Evolutionary conservation across 2,329 filamentous ascomycete genomes (phyloP), one percentile per base, ranked within the genome.

Genomic region (Aspergillus texensis): DNA sequence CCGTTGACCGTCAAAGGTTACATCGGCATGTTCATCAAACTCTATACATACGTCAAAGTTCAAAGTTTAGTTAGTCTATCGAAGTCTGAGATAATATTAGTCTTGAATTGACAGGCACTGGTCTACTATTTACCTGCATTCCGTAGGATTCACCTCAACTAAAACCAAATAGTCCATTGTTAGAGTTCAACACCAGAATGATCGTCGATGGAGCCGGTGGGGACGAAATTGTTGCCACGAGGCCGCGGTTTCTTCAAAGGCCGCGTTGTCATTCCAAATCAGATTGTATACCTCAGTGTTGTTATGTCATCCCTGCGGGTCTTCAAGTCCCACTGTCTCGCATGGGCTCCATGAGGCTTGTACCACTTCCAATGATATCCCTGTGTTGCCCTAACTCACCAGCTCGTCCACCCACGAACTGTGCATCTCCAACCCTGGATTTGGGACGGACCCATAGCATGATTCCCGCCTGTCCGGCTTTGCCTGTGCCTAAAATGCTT

Each of bases 291-390:
- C 59, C 26, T 30, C 39, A 34, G 30, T n/a, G 16, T 55, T 28
- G 48, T 64, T 64, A 62, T 60, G 61, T 62, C 60, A 55, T 54
- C 52, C n/a, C 45, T 36, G 50, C 24, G 48, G 56, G 52, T 45
- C 58, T 57, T 30, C 43, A 48, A 1, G 58, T 60, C 52, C 61
- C 61, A 63, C 61, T 43, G 52, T 36, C 52, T 58, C 61, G 50
- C 48, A 11, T 32, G 39, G 45, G 50, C 43, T 39, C 48, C 48
- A 43, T 59, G 39, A 39, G 12, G 34, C 43, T 24, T 53, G 41
- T 46, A 24, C 43, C n/a, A 36, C 36, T 56, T 36, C 52, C 52
- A 54, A 54, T 54, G 52, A 54, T 36, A n/a, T 34, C 12, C 3
- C 26, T n/a, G 14, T 21, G 50, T 54, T 36, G 53, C 43, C 53